These are phyloP conservation scores for Coprinopsis cinerea DNA, from an alignment of 768 basidiomycete genomes.

Conservation along the genomic window DNA sequence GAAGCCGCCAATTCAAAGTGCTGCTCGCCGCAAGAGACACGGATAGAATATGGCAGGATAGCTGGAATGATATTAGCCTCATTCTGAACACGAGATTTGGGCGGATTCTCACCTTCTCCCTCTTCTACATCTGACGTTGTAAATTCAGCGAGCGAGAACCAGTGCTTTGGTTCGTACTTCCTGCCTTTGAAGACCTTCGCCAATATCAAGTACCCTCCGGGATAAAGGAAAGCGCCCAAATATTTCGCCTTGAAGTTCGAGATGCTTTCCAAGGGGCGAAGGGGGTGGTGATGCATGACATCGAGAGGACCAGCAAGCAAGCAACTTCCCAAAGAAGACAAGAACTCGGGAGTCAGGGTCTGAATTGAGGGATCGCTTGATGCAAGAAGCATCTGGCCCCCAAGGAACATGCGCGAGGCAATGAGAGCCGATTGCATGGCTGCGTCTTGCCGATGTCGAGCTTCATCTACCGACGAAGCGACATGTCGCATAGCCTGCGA, in stretches of 20 bases:
- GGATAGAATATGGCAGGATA: slow-evolving; percentile 76
- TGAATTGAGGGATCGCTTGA: slow-evolving; percentile 27
- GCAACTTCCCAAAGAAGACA: slow-evolving; percentile 74
- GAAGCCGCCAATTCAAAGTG: slow-evolving; percentile 84
- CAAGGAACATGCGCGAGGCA: slow-evolving; percentile 53
- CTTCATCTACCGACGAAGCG: slow-evolving; percentile 76
- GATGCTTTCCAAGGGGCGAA: slow-evolving; percentile 35
- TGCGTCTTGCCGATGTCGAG: slow-evolving; percentile 60
- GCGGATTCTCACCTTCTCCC: slow-evolving; percentile 61
- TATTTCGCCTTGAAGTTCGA: slow-evolving; percentile 74
- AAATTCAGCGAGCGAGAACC: slow-evolving; percentile 75
- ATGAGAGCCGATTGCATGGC: slow-evolving; percentile 64
- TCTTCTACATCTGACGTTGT: slow-evolving; percentile 63
- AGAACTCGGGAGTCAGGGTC: slow-evolving; percentile 46
- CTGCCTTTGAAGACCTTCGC: slow-evolving; percentile 80
- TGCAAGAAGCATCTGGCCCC: slow-evolving; percentile 12
- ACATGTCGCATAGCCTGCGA: slow-evolving; percentile 70
- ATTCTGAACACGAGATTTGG: background rate
- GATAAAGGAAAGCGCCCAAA: slow-evolving; percentile 84
- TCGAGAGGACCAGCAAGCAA: slow-evolving; percentile 82
- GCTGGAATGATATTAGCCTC: slow-evolving; percentile 36
- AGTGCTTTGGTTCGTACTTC: slow-evolving; percentile 82
- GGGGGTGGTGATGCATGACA: slow-evolving; percentile 66
- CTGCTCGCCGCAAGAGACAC: slow-evolving; percentile 61
- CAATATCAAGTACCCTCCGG: slow-evolving; percentile 78